A percentile compares a stretch with the other conserved stretches of the same genome.
Conservation (phyloP, 306 rosid genomes). For the Pueraria montana region DNA sequence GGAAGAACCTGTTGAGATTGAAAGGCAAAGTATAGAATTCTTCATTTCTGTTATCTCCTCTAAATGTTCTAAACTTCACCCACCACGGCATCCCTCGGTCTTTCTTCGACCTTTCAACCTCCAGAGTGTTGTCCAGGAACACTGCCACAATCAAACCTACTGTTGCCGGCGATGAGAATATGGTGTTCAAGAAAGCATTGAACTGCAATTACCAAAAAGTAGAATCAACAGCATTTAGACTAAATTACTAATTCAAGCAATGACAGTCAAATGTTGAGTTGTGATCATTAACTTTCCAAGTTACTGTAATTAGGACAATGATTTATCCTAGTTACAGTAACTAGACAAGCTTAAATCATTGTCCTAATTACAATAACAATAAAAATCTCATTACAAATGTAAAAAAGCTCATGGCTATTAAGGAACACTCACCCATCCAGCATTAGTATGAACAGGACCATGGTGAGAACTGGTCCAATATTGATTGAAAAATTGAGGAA, state of each 20-base stretch:
- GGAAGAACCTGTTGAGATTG: slow-evolving; percentile 94
- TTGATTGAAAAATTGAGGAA: slow-evolving; percentile 77
- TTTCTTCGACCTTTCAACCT: slow-evolving; percentile 87
- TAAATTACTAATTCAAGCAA: not conserved
- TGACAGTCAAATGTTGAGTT: not conserved
- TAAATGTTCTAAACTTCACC: slow-evolving; percentile 90
- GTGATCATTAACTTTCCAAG: not conserved
- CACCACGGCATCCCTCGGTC: slow-evolving; percentile 99
- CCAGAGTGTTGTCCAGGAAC: slow-evolving; percentile 91
- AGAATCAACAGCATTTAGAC: not conserved
- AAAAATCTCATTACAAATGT: not conserved
- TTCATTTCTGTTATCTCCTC: slow-evolving; percentile 97
- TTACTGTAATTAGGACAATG: not conserved
- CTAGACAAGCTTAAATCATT: not conserved
- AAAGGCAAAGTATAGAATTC: slow-evolving; percentile 94
- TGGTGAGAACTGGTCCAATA: slow-evolving; percentile 65
- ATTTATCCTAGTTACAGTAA: not conserved
- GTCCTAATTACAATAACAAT: not conserved
- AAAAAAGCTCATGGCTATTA: not conserved
- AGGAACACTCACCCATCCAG: slow-evolving; percentile 80
- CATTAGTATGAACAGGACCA: slow-evolving; percentile 77
- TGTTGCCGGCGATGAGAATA: slow-evolving; percentile 85
- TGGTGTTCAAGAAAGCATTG: slow-evolving; percentile 88
- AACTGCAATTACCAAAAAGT: slow-evolving; percentile 64
- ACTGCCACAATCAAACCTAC: slow-evolving; percentile 91